Conservation (phyloP, 768 basidiomycete genomes). For the Auricularia cornea region DNA sequence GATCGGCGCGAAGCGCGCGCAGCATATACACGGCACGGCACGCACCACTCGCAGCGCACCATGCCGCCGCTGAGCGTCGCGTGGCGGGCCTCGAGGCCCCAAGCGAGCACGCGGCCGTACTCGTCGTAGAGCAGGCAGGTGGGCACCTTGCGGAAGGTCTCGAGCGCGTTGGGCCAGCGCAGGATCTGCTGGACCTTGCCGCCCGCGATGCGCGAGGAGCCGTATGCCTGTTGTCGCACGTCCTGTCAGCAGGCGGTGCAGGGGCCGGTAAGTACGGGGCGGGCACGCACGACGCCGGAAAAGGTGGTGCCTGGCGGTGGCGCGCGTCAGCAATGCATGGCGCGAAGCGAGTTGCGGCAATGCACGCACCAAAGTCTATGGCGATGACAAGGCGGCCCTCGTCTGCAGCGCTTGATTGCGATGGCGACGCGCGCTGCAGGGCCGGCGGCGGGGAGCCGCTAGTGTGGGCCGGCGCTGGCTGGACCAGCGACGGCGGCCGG, state of each 20-base stretch:
- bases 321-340: not conserved
- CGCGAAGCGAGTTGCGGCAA: not conserved
- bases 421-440: not conserved
- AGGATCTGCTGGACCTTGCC: slow-evolving; percentile 80
- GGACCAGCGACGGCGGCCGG: no score
- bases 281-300: slow-evolving; percentile 66
- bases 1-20: no score
- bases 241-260: not conserved
- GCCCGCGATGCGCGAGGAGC: slow-evolving; percentile 71
- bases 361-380: not conserved
- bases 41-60: slow-evolving; percentile 47
- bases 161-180: slow-evolving; percentile 77
- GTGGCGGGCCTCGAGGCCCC: slow-evolving; percentile 86
- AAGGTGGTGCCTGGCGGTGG: slow-evolving; percentile 64
- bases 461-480: not conserved
- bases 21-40: not conserved
- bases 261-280: not conserved
- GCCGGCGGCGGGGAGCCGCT: not conserved
- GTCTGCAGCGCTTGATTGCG: not conserved
- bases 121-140: slow-evolving; percentile 81
- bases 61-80: slow-evolving; percentile 60
- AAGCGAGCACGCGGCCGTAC: slow-evolving; percentile 62
- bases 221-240: slow-evolving; percentile 53
- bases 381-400: not conserved
- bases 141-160: slow-evolving; percentile 81